phyloP scores from a whole-genome alignment of 345 rosid species.

The Aurinia saxatilis region DNA sequence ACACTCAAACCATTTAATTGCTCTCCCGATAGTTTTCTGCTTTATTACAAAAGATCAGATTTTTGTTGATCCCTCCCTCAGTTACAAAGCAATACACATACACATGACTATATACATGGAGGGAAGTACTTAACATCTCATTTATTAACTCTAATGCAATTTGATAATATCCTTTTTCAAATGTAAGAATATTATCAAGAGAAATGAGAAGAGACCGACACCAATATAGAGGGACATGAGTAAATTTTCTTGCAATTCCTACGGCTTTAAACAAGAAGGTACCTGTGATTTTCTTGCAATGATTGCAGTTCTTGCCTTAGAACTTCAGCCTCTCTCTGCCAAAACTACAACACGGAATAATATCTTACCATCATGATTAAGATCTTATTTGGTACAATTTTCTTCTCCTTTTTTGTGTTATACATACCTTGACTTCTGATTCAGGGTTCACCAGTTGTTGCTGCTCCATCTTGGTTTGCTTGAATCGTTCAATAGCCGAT shows the following conservation, averaged over 20 bases:
- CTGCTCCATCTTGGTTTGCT: constrained; percentile 44
- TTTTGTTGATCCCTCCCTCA: background rate
- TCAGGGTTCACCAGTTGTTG: constrained; percentile 43
- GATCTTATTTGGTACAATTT: background rate
- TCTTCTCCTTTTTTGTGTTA: background rate
- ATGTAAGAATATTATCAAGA: background rate
- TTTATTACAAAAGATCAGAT: background rate
- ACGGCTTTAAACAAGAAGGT: background rate
- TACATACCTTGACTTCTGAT: constrained; percentile 58
- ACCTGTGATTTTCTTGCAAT: constrained; percentile 64
- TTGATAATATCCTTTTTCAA: too few relatives aligned
- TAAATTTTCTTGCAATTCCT: background rate
- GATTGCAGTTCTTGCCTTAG: constrained; percentile 54
- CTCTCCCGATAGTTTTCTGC: constrained; percentile 52
- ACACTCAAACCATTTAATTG: constrained; percentile 54
- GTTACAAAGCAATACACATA: background rate
- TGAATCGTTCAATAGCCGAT: constrained; percentile 54
- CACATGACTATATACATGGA: background rate
- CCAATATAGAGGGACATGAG: background rate
- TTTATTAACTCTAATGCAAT: background rate
- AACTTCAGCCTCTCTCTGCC: constrained; percentile 60
- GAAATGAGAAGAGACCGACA: background rate
- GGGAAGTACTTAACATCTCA: background rate
- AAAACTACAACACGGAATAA: constrained; percentile 39
- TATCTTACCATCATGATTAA: background rate